These are phyloP conservation scores for Porodaedalea pini DNA, from an alignment of 1,284 basidiomycete genomes.

Conservation along the genomic window DNA sequence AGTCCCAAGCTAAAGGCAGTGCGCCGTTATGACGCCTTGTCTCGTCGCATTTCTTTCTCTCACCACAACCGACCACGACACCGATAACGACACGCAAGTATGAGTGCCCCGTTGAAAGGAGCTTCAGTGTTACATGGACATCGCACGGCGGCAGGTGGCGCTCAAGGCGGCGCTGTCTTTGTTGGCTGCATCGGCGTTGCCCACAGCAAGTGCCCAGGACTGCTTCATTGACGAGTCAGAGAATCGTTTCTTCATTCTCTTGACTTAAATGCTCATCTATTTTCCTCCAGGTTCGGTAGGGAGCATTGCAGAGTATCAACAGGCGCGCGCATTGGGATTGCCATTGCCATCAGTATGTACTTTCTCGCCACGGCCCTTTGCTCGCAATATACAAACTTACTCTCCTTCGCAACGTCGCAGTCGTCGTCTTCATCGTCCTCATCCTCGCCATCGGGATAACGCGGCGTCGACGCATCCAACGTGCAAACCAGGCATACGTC, in stretches of 20 bases:
- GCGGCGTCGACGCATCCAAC: slow-evolving; percentile 24
- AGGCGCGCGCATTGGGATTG: slow-evolving; percentile 30
- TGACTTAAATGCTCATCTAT: neutral
- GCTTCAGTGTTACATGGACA: neutral
- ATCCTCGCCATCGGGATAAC: slow-evolving; percentile 19
- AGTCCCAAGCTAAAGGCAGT: too few species aligned
- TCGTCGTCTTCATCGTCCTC: slow-evolving; percentile 21
- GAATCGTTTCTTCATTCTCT: neutral
- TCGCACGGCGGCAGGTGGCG: neutral
- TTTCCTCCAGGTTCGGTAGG: slow-evolving; percentile 22
- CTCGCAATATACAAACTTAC: neutral
- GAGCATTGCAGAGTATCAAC: slow-evolving; percentile 28
- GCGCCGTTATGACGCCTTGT: too few species aligned
- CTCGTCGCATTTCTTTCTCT: neutral
- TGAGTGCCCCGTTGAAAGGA: neutral
- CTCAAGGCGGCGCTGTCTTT: neutral
- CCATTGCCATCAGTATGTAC: slow-evolving; percentile 28
- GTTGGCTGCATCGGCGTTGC: slow-evolving; percentile 2
- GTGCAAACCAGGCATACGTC: slow-evolving; percentile 26
- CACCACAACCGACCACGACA: neutral
- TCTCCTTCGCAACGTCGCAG: slow-evolving; percentile 10
- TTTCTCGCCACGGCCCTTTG: neutral
- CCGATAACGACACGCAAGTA: neutral
- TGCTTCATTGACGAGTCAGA: slow-evolving; percentile 10
- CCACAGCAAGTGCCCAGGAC: neutral